These are phyloP conservation scores for Seiridium cupressi DNA, from an alignment of 2,329 filamentous ascomycete genomes.

Conservation along the genomic window DNA sequence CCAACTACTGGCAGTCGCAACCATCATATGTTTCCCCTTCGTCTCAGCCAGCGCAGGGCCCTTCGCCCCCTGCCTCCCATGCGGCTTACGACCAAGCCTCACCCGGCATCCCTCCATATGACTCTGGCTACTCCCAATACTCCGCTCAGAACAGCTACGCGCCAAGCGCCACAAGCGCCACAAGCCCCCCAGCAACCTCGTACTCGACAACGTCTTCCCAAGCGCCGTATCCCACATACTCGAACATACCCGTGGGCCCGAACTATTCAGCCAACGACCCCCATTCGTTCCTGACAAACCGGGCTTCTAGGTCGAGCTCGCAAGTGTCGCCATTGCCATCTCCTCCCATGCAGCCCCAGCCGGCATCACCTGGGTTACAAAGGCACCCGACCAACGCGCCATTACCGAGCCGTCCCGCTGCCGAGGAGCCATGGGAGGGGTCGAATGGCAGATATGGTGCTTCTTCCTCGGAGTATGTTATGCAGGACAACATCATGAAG, in stretches of 20 bases:
- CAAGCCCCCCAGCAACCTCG: conserved; percentile 34
- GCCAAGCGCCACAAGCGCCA: conserved; percentile 38
- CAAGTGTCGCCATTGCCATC: conserved; percentile 46
- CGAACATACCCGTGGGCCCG: conserved; percentile 52
- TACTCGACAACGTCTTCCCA: conserved; percentile 36
- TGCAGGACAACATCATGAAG: conserved; percentile 54
- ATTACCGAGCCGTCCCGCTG: conserved; percentile 52
- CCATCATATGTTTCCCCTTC: conserved; percentile 20
- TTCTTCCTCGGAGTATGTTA: conserved; percentile 35
- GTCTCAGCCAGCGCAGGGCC: conserved; percentile 25
- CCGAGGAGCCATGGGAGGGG: conserved; percentile 44
- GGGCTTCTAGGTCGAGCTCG: conserved; percentile 48
- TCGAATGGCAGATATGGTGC: conserved; percentile 31
- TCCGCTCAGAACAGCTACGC: conserved; percentile 27
- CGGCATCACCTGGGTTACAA: conserved; percentile 43
- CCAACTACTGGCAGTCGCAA: conserved; percentile 28
- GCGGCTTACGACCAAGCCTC: conserved; percentile 39
- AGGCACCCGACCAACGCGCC: conserved; percentile 61
- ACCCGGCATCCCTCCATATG: conserved; percentile 21
- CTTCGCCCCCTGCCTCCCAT: conserved; percentile 26
- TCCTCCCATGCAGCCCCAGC: conserved; percentile 37
- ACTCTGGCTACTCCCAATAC: conserved; percentile 29
- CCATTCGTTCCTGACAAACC: conserved; percentile 38
- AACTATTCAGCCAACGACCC: conserved; percentile 47
- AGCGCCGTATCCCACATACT: conserved; percentile 49